phyloP scores from a whole-genome alignment of 805 yeast genomes.

The Metschnikowia baotianmanensis region DNA sequence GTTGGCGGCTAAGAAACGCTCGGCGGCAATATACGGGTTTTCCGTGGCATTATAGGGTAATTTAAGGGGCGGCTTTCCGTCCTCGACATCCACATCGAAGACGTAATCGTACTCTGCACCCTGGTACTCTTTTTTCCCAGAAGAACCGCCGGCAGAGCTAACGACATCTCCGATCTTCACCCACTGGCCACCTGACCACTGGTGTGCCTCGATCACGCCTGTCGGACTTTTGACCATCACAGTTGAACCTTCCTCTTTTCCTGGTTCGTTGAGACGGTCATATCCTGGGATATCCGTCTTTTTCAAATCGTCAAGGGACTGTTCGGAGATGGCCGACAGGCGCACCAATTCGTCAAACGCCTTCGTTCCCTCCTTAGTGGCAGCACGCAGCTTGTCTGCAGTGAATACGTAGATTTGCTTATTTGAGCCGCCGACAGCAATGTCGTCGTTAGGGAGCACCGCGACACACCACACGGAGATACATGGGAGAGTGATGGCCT shows the following conservation, averaged over 20 bases:
- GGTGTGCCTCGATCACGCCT: constrained; percentile 82
- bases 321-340: constrained; percentile 64
- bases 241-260: constrained; percentile 79
- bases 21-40: constrained; percentile 81
- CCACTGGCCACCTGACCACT: constrained; percentile 75
- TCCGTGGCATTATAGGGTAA: constrained; percentile 82
- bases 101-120: constrained; percentile 85
- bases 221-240: constrained; percentile 64
- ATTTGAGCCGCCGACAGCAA: constrained; percentile 84
- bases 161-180: constrained; percentile 88
- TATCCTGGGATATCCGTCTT: constrained; percentile 57
- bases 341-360: constrained; percentile 59
- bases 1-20: constrained; percentile 69
- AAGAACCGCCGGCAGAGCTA: constrained; percentile 47
- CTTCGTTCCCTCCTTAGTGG: constrained; percentile 47
- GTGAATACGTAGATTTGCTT: constrained; percentile 69
- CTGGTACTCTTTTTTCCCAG: constrained; percentile 56
- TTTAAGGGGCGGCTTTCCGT: constrained; percentile 85
- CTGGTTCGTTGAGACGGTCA: constrained; percentile 59
- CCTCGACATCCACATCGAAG: constrained; percentile 90
- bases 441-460: constrained; percentile 59
- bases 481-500: constrained; percentile 80
- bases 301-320: constrained; percentile 42
- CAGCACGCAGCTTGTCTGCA: constrained; percentile 45
- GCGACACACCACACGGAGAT: constrained; percentile 84